Base-by-base conservation (phyloP, 2,329 filamentous ascomycete genomes). In the Cladosporium cucumerinum region DNA sequence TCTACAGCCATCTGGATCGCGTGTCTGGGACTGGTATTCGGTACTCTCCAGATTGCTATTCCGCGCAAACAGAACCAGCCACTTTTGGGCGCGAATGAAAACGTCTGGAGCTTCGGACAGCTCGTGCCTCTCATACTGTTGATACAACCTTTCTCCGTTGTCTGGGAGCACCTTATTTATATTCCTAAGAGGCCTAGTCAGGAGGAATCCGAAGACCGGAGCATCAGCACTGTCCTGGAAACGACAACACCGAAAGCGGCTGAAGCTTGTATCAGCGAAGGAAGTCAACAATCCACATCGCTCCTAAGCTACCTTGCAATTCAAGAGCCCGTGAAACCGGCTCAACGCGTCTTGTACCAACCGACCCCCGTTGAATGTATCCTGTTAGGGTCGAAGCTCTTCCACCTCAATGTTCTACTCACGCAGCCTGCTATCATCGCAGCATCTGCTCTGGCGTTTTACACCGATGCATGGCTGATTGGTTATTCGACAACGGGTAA, bases 81-180 rank as follows among this genome's bases (percentile, higher is more conserved):
- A 23, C 23, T 43, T 12, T 49, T 30, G 0, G 49, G 63, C 7
- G 36, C 21, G n/a, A 43, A 54, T 11, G 63, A 66, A 25, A 69
- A 65, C 43, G 51, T 65, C 14, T 46, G 55, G 34, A 66, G 63
- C 0, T 73, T 73, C 30, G 70, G 71, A 10, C 71, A 73, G 65
- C 59, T 73, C 25, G 65, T 71, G 23, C 69, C 70, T 30, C 54
- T 73, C 14, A 66, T 72, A 7, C 60, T 73, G 16, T 54, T 72
- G 18, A 65, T 71, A 2, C 69, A 72, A 36, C 71, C 71, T 1
- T 63, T 73, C 5, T 69, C 68, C 5, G 67, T 68, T 32, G 54
- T 69, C 5, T 64, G 65, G 32, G 68, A 70, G 48, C 68, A 69
- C 46, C 55, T 70, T 3, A 68, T 68, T 57, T 49, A 68, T 12